Evolutionary conservation across 306 rosid genomes (phyloP).

Genomic region (Astragalus glycyphyllos): DNA sequence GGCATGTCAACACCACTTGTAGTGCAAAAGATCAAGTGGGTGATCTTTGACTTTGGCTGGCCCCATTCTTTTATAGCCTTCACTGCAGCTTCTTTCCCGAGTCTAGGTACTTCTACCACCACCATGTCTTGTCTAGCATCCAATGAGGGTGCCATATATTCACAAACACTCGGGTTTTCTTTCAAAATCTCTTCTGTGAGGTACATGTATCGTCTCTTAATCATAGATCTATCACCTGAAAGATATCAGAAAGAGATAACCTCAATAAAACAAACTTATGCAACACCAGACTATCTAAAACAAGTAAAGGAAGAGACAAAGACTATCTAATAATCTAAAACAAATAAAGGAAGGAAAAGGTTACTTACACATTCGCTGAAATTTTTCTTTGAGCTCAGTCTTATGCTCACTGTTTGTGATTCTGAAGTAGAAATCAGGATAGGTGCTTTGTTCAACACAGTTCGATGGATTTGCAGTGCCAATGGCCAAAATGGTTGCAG

Average conservation of each 20-base stretch:
- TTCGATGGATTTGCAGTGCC: slow-evolving; percentile 57
- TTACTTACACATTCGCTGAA: slow-evolving; percentile 51
- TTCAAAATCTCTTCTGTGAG: slow-evolving; percentile 41
- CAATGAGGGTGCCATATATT: slow-evolving; percentile 74
- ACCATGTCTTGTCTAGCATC: slow-evolving; percentile 64
- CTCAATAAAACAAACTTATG: background rate
- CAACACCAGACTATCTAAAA: background rate
- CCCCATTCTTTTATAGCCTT: slow-evolving; percentile 39
- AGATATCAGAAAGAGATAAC: background rate
- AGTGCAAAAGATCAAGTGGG: slow-evolving; percentile 76
- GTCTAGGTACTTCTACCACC: slow-evolving; percentile 13
- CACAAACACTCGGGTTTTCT: slow-evolving; percentile 52
- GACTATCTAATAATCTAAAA: too few relatives aligned
- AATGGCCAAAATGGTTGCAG: slow-evolving; percentile 61
- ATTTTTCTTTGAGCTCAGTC: slow-evolving; percentile 57
- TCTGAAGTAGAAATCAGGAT: slow-evolving; percentile 37
- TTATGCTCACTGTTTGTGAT: slow-evolving; percentile 46
- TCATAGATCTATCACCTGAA: slow-evolving; percentile 57
- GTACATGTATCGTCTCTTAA: slow-evolving; percentile 46
- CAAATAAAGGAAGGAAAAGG: background rate
- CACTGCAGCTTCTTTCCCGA: slow-evolving; percentile 24
- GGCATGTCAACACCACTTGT: slow-evolving; percentile 89
- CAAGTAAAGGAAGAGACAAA: too few relatives aligned
- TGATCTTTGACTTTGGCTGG: slow-evolving; percentile 74
- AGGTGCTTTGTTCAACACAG: slow-evolving; percentile 22